These are phyloP conservation scores for Zalaria sp. DNA, from an alignment of 2,329 filamentous ascomycete genomes.

Conservation along the genomic window DNA sequence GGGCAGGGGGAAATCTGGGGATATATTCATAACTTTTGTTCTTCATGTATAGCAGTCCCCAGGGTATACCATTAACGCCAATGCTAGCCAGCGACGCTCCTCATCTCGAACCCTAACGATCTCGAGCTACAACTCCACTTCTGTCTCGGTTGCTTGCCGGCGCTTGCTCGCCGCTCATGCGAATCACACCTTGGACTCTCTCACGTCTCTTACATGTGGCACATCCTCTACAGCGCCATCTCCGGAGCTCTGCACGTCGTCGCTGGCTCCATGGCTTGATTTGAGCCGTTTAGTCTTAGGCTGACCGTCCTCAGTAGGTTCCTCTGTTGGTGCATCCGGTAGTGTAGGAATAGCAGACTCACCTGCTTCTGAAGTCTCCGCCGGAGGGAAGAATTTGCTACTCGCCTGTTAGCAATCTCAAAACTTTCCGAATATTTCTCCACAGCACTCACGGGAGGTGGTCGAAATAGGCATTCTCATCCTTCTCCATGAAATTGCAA, in stretches of 20 bases:
- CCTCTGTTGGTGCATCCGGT: slow-evolving; percentile 33
- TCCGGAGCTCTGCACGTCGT: slow-evolving; percentile 1
- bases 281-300: slow-evolving; percentile 35
- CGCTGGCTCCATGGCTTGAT: slow-evolving; percentile 8
- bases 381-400: slow-evolving; percentile 36
- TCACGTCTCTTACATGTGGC: too few relatives aligned
- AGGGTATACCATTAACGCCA: background rate
- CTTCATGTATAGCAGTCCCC: background rate
- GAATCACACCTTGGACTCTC: too few relatives aligned
- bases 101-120: too few relatives aligned
- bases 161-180: too few relatives aligned
- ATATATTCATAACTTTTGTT: too few relatives aligned
- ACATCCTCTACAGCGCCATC: too few relatives aligned
- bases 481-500: slow-evolving; percentile 68
- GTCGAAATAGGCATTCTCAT: slow-evolving; percentile 57
- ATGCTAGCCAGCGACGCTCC: background rate
- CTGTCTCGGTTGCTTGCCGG: too few relatives aligned
- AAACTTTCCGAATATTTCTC: too few relatives aligned
- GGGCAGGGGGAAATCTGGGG: too few relatives aligned
- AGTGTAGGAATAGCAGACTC: slow-evolving; percentile 25
- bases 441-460: slow-evolving; percentile 55
- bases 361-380: slow-evolving; percentile 11
- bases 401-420: background rate
- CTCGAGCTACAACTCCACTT: too few relatives aligned
- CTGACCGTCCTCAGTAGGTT: slow-evolving; percentile 29